Conservation (phyloP, 2,329 filamentous ascomycete species). For the Grosmannia clavigera region DNA sequence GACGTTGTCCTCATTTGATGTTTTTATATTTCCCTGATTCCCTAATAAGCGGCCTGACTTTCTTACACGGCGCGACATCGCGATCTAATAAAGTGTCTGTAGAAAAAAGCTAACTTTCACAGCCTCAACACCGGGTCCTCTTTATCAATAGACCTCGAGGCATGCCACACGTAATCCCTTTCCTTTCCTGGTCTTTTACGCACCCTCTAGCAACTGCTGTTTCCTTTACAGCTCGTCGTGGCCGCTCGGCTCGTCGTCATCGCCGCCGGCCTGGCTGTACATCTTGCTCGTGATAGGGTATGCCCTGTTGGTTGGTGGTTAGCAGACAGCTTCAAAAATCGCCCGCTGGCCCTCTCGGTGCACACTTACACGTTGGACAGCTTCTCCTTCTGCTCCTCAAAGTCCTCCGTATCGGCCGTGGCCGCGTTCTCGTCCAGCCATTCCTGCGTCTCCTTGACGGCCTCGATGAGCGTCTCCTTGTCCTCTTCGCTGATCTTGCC, state of each 20-base stretch:
- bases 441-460: conserved; percentile 91
- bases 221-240: conserved; percentile 67
- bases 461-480: conserved; percentile 82
- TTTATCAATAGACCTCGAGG: neutral
- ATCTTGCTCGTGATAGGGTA: conserved; percentile 99
- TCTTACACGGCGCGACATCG: neutral
- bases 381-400: conserved; percentile 99
- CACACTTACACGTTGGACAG: conserved; percentile 57
- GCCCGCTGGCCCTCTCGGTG: neutral
- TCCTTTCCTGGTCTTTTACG: neutral
- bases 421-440: conserved; percentile 95
- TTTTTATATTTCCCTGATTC: neutral
- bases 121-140: neutral
- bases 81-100: neutral
- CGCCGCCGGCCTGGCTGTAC: conserved; percentile 57
- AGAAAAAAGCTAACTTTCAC: neutral
- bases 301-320: conserved; percentile 30
- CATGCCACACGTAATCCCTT: neutral
- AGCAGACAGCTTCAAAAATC: neutral
- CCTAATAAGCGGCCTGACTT: neutral
- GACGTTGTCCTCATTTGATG: neutral
- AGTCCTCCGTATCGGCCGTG: conserved; percentile 80
- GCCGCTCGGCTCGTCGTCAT: conserved; percentile 52
- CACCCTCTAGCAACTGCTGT: neutral
- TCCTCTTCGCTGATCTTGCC: conserved; percentile 98